Percentiles rank a stretch among this genome's conserved stretches.
phyloP scores from a whole-genome alignment of 495 filamentous ascomycete species.

The Penicillium arizonense region DNA sequence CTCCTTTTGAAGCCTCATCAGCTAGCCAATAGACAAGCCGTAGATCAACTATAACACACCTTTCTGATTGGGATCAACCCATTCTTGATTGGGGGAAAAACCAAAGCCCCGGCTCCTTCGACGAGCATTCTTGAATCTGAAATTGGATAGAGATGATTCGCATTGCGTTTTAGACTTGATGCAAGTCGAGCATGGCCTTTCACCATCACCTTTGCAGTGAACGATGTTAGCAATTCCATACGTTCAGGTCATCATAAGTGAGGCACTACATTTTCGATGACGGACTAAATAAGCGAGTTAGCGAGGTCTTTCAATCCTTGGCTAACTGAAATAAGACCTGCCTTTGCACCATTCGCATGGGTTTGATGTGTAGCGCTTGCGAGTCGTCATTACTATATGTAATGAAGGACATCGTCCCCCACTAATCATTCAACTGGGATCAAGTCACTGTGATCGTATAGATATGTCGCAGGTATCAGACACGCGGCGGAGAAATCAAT shows the following conservation, averaged over 20 bases:
- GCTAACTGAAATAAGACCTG: neutral
- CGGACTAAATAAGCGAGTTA: neutral
- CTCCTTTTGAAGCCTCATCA: neutral
- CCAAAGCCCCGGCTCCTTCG: neutral
- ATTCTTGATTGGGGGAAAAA: constrained; percentile 8
- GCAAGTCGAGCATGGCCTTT: constrained; percentile 9
- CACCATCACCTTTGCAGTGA: constrained; percentile 1
- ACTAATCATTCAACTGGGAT: neutral
- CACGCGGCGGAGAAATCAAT: too few relatives aligned
- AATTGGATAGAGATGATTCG: neutral
- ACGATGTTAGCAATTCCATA: neutral
- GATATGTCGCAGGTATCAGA: too few relatives aligned
- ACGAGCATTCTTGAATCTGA: constrained; percentile 10
- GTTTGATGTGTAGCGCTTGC: constrained; percentile 7
- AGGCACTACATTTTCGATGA: constrained; percentile 9
- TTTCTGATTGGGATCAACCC: constrained; percentile 4
- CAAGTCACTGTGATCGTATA: too few relatives aligned
- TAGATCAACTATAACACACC: neutral
- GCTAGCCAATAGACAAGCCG: too few relatives aligned
- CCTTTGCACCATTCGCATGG: constrained; percentile 9
- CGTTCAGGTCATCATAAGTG: neutral
- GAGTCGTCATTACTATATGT: neutral
- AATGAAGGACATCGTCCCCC: neutral
- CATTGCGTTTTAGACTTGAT: constrained; percentile 7
- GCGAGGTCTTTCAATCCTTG: neutral